Evolutionary conservation across 179 eudicot genomes (phyloP).

Genomic region (Heliamphora pulchella): DNA sequence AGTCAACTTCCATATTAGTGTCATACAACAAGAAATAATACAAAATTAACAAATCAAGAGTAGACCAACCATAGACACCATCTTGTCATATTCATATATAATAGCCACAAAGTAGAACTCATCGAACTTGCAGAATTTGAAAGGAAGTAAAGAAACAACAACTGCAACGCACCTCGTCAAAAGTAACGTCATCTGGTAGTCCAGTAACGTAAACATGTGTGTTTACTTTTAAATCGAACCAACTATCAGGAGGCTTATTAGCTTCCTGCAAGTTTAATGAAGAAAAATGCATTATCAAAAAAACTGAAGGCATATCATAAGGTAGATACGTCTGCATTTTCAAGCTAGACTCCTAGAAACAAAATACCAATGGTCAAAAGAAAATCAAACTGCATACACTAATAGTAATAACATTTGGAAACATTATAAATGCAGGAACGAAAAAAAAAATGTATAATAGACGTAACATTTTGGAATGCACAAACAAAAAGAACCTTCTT

Average conservation of each 20-base stretch:
- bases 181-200: conserved; percentile 86
- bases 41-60: not conserved
- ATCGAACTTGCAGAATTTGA: not conserved
- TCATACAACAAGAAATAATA: conserved; percentile 7
- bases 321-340: not conserved
- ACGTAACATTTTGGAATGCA: not conserved
- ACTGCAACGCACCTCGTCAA: conserved; percentile 65
- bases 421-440: not conserved
- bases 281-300: not conserved
- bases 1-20: conserved; percentile 20
- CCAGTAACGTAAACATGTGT: conserved; percentile 93
- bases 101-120: not conserved
- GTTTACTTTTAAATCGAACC: conserved; percentile 91
- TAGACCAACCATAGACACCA: not conserved
- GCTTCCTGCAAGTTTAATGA: conserved; percentile 55
- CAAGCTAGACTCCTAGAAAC: not conserved
- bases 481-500: conserved; percentile 47
- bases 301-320: not conserved
- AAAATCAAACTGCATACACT: conserved; percentile 8
- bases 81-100: not conserved
- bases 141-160: not conserved
- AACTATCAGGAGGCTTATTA: conserved; percentile 84
- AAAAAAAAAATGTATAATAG: not conserved
- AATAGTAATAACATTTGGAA: not conserved
- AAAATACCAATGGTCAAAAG: not conserved